Evolutionary conservation across 345 rosid species (phyloP).

Genomic region (Gossypium turneri): DNA sequence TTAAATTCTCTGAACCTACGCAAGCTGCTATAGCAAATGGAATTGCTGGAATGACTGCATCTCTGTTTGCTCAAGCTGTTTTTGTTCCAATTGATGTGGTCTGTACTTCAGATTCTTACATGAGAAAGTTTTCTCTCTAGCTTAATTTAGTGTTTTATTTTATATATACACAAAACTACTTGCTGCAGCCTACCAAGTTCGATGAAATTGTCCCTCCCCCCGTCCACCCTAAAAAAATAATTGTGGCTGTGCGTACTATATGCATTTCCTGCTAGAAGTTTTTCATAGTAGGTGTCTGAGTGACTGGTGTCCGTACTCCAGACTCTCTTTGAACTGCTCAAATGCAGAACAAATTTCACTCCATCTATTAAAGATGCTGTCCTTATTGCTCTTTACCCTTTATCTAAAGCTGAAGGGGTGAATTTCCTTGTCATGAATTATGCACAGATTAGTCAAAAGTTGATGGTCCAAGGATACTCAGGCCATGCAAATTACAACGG

Average conservation of each 20-base stretch:
- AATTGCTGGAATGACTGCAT: slow-evolving; percentile 86
- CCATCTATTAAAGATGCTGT: not conserved
- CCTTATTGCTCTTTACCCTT: not conserved
- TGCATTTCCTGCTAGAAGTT: not conserved
- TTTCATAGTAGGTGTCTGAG: not conserved
- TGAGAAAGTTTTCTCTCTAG: not conserved
- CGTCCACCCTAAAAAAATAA: too few relatives aligned
- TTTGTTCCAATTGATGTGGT: slow-evolving; percentile 97
- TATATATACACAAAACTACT: not conserved
- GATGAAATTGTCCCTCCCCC: not conserved
- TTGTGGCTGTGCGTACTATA: not conserved
- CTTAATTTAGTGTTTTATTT: not conserved
- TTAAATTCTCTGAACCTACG: slow-evolving; percentile 62
- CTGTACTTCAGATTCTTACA: slow-evolving; percentile 22
- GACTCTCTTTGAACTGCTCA: not conserved
- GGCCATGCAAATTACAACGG: slow-evolving; percentile 82
- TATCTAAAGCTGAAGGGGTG: not conserved
- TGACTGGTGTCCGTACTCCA: not conserved
- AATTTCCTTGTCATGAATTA: slow-evolving; percentile 3
- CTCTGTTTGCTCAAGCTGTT: slow-evolving; percentile 79
- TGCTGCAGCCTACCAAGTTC: not conserved
- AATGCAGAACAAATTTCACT: not conserved
- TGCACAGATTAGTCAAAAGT: slow-evolving; percentile 85
- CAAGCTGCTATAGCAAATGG: slow-evolving; percentile 96
- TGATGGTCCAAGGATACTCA: slow-evolving; percentile 99